phyloP scores from a whole-genome alignment of 257 asterid species.

The Solanum peruvianum region DNA sequence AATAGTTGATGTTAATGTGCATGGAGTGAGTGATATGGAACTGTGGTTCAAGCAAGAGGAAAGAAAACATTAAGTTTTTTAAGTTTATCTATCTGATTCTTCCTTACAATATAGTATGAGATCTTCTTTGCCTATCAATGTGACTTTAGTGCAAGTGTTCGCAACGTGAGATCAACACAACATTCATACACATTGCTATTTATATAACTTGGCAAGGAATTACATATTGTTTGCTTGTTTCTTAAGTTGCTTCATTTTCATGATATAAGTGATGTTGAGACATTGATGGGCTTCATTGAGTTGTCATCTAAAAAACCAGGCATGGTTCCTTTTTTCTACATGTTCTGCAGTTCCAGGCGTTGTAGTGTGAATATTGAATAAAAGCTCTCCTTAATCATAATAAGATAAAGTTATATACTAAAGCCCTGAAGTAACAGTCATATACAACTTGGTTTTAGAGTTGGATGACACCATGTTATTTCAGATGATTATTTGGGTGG shows the following conservation, averaged over 20 bases:
- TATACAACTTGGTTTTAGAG: not conserved
- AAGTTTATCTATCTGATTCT: not conserved
- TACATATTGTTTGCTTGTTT: not conserved
- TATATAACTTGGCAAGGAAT: not conserved
- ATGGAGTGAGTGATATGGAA: not conserved
- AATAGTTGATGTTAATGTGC: not conserved
- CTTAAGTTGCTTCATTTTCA: not conserved
- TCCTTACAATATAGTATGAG: not conserved
- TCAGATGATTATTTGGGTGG: not conserved
- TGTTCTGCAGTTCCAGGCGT: not conserved
- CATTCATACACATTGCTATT: not conserved
- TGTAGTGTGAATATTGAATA: not conserved
- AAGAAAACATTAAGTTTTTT: not conserved
- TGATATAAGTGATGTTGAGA: not conserved
- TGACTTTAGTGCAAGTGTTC: not conserved
- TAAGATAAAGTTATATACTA: not conserved
- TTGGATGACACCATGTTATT: not conserved
- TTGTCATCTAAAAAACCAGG: not conserved
- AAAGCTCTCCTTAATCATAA: not conserved
- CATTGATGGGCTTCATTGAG: not conserved
- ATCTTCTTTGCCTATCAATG: not conserved
- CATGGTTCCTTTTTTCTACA: not conserved
- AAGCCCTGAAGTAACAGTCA: not conserved
- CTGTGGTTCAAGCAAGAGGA: not conserved
- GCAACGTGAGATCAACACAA: not conserved